Conservation (phyloP, 163 green algal species). For the Chloromonas sp. region DNA sequence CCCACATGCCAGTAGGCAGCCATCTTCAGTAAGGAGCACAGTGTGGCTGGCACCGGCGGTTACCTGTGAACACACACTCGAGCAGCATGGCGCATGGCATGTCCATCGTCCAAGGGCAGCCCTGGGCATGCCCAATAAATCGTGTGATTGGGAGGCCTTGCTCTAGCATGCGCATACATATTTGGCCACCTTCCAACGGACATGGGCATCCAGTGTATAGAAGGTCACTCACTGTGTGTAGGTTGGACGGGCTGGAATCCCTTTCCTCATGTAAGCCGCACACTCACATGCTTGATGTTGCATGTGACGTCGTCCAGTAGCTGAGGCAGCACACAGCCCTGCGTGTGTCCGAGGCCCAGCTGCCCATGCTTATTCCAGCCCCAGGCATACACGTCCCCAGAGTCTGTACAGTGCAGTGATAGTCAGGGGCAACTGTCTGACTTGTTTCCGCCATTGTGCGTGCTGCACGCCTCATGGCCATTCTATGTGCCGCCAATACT, state of each 20-base stretch:
- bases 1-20: background rate
- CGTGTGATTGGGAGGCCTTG: too few species aligned
- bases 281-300: background rate
- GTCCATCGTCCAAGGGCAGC: too few species aligned
- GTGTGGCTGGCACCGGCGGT: background rate
- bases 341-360: background rate
- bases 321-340: background rate
- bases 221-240: too few species aligned
- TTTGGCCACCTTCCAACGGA: too few species aligned
- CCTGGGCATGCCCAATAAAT: too few species aligned
- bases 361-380: constrained; percentile 3
- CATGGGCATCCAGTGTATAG: too few species aligned
- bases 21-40: background rate
- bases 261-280: background rate
- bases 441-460: too few species aligned
- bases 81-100: too few species aligned
- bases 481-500: too few species aligned
- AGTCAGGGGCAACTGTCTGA: background rate
- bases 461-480: too few species aligned
- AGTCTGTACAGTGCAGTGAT: background rate
- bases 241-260: too few species aligned
- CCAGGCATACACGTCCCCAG: constrained; percentile 1
- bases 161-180: too few species aligned
- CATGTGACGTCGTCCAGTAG: background rate
- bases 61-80: background rate